These are phyloP conservation scores for Xanthoceras sorbifolium DNA, from an alignment of 345 rosid genomes.

Conservation along the genomic window DNA sequence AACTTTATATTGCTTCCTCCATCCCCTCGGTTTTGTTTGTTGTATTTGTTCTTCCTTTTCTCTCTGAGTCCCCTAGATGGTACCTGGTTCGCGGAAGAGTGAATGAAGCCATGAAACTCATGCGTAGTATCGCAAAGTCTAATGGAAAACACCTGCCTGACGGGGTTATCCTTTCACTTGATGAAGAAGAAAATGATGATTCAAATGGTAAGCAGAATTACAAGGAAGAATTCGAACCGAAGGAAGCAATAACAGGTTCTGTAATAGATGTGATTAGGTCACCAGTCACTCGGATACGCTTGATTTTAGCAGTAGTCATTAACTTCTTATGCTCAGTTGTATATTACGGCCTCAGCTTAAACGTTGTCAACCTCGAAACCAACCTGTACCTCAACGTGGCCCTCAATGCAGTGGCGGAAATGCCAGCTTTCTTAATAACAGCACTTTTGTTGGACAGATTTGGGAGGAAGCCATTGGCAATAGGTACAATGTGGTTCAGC, in stretches of 20 bases:
- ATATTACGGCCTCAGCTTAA: conserved; percentile 90
- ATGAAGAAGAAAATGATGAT: conserved; percentile 49
- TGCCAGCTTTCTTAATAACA: conserved; percentile 82
- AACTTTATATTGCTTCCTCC: conserved; percentile 70
- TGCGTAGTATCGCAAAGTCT: conserved; percentile 60
- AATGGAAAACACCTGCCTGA: conserved; percentile 63
- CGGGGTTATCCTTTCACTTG: conserved; percentile 62
- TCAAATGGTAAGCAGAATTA: conserved; percentile 5
- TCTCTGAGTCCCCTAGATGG: conserved; percentile 93
- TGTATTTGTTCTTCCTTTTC: conserved; percentile 59
- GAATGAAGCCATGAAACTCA: conserved; percentile 68
- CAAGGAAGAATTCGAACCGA: conserved; percentile 18
- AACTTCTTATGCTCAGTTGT: conserved; percentile 75
- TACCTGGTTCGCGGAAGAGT: conserved; percentile 76
- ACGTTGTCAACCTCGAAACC: conserved; percentile 84
- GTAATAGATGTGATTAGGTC: conserved; percentile 64
- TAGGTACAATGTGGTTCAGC: conserved; percentile 83
- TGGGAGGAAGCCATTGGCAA: conserved; percentile 80
- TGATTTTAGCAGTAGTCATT: conserved; percentile 53
- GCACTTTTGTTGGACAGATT: conserved; percentile 63
- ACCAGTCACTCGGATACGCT: conserved; percentile 60
- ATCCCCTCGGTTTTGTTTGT: conserved; percentile 77
- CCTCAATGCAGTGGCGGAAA: conserved; percentile 76
- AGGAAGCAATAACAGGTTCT: conserved; percentile 56
- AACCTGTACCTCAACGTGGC: conserved; percentile 75